Conservation (phyloP, 345 rosid species). For the Eucalyptus cladocalyx region DNA sequence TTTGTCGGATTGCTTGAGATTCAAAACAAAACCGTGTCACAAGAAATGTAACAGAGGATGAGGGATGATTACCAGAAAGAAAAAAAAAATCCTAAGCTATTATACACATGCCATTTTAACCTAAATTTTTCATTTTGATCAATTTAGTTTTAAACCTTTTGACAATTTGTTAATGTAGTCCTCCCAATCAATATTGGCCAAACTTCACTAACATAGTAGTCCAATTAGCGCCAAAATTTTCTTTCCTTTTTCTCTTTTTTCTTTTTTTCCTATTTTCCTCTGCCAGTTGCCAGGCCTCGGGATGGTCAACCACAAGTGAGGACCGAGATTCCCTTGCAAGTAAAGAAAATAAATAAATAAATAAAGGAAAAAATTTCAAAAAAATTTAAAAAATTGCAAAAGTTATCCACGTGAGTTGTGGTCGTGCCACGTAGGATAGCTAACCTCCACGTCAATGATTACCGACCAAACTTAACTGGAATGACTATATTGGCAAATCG, state of each 20-base stretch:
- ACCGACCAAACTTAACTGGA: accelerated
- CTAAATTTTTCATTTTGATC: neutral
- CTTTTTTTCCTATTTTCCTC: neutral
- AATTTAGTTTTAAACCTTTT: neutral
- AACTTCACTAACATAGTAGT: accelerated
- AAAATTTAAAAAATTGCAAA: neutral
- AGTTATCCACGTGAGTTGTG: neutral
- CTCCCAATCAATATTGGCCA: accelerated
- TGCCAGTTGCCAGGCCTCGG: accelerated
- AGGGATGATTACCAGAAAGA: neutral
- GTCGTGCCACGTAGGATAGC: accelerated
- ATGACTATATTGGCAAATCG: neutral
- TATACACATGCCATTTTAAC: accelerated
- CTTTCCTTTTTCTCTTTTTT: neutral
- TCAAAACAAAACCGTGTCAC: neutral
- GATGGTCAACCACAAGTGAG: neutral
- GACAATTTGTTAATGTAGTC: neutral
- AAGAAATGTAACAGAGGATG: neutral
- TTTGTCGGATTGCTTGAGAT: neutral
- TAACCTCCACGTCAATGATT: accelerated
- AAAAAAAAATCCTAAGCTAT: neutral
- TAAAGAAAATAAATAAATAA: neutral
- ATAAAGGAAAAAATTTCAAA: neutral
- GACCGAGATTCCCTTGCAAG: accelerated
- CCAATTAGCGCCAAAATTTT: accelerated